These are phyloP conservation scores for Scleromitrula shiraiana DNA, from an alignment of 2,329 filamentous ascomycete species.

Conservation along the genomic window DNA sequence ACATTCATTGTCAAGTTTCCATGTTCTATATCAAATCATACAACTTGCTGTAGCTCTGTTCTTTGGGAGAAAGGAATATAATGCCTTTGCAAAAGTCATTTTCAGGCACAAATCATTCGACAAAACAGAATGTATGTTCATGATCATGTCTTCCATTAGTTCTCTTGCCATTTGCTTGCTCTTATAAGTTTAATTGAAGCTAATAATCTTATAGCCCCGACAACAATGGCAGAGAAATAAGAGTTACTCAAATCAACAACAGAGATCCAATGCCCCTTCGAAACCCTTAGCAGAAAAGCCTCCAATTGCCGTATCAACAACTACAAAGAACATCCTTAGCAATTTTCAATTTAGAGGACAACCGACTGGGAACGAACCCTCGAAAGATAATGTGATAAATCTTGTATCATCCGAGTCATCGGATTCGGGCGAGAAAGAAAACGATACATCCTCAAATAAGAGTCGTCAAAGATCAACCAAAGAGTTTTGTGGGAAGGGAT, in stretches of 20 bases:
- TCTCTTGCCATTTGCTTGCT: no score
- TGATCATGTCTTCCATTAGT: background rate
- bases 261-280: constrained; percentile 12
- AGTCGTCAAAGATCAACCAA: background rate
- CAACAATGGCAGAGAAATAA: constrained; percentile 27
- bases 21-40: background rate
- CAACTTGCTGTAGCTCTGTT: no score
- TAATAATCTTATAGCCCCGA: constrained; percentile 16
- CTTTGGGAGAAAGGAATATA: constrained; percentile 4
- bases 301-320: constrained; percentile 37
- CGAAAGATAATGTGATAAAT: constrained; percentile 19
- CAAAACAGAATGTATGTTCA: constrained; percentile 22
- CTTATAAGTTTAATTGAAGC: no score
- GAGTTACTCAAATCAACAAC: constrained; percentile 20
- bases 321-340: constrained; percentile 53
- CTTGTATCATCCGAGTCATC: constrained; percentile 11
- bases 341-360: constrained; percentile 43
- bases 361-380: constrained; percentile 16
- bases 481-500: background rate
- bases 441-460: constrained; percentile 10
- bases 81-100: constrained; percentile 33
- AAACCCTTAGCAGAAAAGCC: constrained; percentile 25
- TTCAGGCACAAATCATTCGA: constrained; percentile 30
- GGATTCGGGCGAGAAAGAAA: constrained; percentile 23
- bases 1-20: background rate